Base-by-base conservation (phyloP, 768 basidiomycete species). In the Amanita jacksonii region DNA sequence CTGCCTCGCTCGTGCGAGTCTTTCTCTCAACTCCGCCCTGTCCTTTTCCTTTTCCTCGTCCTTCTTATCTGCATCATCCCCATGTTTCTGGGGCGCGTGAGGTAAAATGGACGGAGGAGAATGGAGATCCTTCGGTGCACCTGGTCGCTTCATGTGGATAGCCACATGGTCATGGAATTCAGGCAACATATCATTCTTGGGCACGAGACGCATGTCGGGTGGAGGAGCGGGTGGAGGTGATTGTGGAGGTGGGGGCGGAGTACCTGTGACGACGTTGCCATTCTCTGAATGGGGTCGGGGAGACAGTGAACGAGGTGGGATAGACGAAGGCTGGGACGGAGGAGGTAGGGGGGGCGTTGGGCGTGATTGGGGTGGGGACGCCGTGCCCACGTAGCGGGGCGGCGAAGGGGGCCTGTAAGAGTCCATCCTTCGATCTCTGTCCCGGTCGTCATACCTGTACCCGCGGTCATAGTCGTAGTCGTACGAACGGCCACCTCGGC, bases 81-180 rank as follows among this genome's bases (percentile, higher is more conserved):
- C 37, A 6, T 37, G n/a, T n/a, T n/a, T 27, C 20, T 23, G 12
- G 20, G 35, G 40, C 22, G 28, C 34, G 32, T 41, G 48, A 2
- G 46, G 49, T 5, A 51, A 55, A 38, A 71, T 49, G 1, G 69
- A 55, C 5, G 65, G 59, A 1, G 73, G 76, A 8, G 75, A 77
- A 50, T 66, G 72, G 3, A 54, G 50, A 50, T 62, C 68, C 9
- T 60, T 59, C 1, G 76, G 77, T 0, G 73, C 72, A 1, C 62
- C 60, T 5, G 73, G 73, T 16, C 67, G 68, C 40, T 68, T 71
- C 37, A 70, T 59, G 1, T 64, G 58, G n/a, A 71, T 65, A n/a
- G 67, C 69, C 3, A 72, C 62, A 2, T 63, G 50, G 3, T 57
- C 45, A 49, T 73, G 74, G 24, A 56, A 50, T 4, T 46, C 40